Conservation (phyloP, 2,329 filamentous ascomycete genomes). For the Fusarium succisae region DNA sequence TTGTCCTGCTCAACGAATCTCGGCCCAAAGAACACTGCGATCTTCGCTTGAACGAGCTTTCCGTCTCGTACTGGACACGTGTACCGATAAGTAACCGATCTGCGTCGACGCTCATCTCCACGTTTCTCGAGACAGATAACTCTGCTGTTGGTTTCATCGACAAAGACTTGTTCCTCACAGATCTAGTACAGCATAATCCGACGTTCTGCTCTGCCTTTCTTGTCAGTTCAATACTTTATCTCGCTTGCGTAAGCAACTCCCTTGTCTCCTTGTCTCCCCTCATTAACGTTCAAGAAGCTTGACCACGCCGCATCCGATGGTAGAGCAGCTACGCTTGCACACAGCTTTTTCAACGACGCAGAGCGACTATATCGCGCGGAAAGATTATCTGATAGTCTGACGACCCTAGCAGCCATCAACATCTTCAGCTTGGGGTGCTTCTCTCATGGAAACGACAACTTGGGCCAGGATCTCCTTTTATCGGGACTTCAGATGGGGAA, state of each 20-base stretch:
- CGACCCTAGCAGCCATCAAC: background rate
- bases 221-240: background rate
- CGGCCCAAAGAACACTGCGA: background rate
- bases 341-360: background rate
- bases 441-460: background rate
- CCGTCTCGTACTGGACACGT: background rate
- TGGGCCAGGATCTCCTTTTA: background rate
- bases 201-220: background rate
- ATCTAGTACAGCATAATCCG: background rate
- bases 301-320: background rate
- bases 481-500: background rate
- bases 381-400: background rate
- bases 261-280: rapidly evolving
- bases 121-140: background rate
- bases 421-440: background rate
- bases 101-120: background rate
- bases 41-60: background rate
- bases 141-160: background rate
- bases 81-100: background rate
- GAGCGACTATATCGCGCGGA: background rate
- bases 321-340: background rate
- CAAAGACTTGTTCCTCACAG: background rate
- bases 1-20: background rate
- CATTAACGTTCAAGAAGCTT: rapidly evolving
- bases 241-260: background rate